Evolutionary conservation across 2,329 filamentous ascomycete species (phyloP).

Genomic region (Beauveria varroae): DNA sequence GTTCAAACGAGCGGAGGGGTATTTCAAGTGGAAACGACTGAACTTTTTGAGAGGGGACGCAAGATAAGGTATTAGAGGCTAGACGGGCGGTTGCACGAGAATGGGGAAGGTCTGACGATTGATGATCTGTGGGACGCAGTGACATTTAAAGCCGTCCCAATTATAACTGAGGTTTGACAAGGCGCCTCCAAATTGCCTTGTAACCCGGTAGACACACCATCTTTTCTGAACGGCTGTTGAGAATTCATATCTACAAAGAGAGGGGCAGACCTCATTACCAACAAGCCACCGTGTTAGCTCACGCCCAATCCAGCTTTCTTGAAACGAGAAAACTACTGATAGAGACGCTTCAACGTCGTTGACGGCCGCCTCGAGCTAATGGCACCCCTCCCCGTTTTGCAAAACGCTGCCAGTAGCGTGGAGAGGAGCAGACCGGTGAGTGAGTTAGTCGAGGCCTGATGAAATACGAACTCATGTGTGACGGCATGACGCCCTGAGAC

Average conservation of each 20-base stretch:
- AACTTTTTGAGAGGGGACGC: neutral
- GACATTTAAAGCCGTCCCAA: neutral
- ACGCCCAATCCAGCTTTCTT: neutral
- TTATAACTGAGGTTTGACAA: neutral
- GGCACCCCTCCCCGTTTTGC: neutral
- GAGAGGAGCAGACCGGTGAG: neutral
- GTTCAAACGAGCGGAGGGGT: neutral
- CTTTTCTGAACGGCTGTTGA: neutral
- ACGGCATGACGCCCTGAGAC: neutral
- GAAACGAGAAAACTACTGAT: neutral
- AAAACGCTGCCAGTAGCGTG: neutral
- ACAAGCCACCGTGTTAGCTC: neutral
- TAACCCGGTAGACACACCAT: conserved; percentile 3
- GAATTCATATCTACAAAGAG: neutral
- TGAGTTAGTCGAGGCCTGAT: neutral
- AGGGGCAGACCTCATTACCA: neutral
- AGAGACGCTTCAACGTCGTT: neutral
- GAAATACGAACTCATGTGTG: neutral
- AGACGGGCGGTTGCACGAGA: neutral
- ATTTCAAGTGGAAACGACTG: neutral
- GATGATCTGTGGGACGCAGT: neutral
- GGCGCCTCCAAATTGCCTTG: neutral
- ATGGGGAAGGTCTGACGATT: neutral
- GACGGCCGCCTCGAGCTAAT: neutral
- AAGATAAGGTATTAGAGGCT: neutral